A percentile compares a stretch with the other conserved stretches of the same genome.
phyloP scores from a whole-genome alignment of 768 basidiomycete genomes.

The Pisolithus tinctorius region DNA sequence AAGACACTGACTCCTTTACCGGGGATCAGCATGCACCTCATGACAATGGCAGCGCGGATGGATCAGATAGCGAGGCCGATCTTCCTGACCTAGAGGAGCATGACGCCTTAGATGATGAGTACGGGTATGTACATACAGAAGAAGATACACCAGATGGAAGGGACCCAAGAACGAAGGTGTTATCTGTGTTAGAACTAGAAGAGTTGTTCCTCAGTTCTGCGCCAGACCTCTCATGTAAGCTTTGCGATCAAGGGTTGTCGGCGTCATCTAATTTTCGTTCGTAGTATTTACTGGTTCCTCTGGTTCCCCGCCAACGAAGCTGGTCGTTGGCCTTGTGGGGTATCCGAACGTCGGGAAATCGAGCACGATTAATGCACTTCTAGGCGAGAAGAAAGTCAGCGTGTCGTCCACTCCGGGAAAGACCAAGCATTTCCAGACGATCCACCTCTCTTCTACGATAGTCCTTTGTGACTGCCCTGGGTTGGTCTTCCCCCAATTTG shows the following conservation, averaged over 20 bases:
- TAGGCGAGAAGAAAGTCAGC: constrained; percentile 96
- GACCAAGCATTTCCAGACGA: constrained; percentile 99
- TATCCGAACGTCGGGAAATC: constrained; percentile 99
- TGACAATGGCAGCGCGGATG: constrained; percentile 15
- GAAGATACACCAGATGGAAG: constrained; percentile 43
- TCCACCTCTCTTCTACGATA: constrained; percentile 82
- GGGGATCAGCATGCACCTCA: constrained; percentile 22
- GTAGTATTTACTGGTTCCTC: constrained; percentile 55
- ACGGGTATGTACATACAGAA: constrained; percentile 48
- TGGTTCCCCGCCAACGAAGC: constrained; percentile 53
- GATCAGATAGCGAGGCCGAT: constrained; percentile 25
- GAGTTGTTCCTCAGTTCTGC: constrained; percentile 67
- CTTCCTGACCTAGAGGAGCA: constrained; percentile 23
- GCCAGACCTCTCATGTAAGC: constrained; percentile 63
- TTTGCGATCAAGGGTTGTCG: neutral
- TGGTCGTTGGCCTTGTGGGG: constrained; percentile 87
- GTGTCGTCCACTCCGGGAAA: constrained; percentile 97
- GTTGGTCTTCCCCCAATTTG: constrained; percentile 96
- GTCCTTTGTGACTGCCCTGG: constrained; percentile 96
- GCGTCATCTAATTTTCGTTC: constrained; percentile 2
- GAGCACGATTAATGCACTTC: constrained; percentile 91
- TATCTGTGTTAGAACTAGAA: constrained; percentile 85
- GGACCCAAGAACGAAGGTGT: constrained; percentile 67
- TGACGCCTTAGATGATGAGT: constrained; percentile 28
- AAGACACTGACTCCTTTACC: constrained; percentile 23